Conservation (phyloP, 148 eudicot species). For the Rhododendron henanense region DNA sequence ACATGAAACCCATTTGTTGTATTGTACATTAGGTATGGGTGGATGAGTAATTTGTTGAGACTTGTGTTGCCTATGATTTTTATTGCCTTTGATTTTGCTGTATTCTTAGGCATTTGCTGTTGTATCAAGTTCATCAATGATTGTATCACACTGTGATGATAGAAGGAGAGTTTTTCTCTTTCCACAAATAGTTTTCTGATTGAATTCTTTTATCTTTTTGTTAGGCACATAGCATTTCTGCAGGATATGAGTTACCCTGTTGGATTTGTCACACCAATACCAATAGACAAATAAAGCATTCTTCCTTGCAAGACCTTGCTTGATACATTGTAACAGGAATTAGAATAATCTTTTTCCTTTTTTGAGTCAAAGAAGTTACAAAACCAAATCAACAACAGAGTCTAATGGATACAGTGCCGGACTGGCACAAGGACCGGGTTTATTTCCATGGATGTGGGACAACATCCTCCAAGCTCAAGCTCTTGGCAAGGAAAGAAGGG, state of each 20-base stretch:
- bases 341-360: background rate
- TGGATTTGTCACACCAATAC: background rate
- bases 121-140: background rate
- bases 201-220: background rate
- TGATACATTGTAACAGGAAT: background rate
- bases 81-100: background rate
- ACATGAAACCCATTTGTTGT: conserved; percentile 9
- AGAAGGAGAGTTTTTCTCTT: background rate
- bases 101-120: background rate
- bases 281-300: background rate
- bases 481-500: background rate
- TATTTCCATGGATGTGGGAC: background rate
- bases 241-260: background rate
- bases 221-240: background rate
- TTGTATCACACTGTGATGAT: background rate
- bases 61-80: background rate
- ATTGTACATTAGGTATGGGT: conserved; percentile 14
- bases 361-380: background rate
- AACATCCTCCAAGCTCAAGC: background rate
- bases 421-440: background rate
- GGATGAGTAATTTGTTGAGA: background rate
- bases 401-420: background rate
- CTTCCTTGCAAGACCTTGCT: background rate
- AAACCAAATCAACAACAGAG: background rate
- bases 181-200: background rate